Evolutionary conservation across 2,329 filamentous ascomycete species (phyloP).

Genomic region (Diaporthe citri): DNA sequence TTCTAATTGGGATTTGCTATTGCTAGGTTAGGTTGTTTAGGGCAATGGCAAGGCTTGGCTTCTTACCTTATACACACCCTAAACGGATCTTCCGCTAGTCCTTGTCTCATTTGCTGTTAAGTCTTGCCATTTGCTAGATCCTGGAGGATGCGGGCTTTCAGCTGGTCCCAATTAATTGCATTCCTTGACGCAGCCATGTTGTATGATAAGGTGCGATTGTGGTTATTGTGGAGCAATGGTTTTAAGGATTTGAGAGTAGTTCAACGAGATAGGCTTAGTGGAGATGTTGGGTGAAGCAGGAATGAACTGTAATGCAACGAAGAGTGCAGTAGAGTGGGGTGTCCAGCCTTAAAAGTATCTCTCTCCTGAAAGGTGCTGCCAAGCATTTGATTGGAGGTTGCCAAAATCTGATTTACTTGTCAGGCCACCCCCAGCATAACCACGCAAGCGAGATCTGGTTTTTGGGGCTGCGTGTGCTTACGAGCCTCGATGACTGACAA

Average conservation of each 20-base stretch:
- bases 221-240: background rate
- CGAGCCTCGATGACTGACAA: constrained; percentile 16
- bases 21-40: background rate
- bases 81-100: background rate
- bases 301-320: background rate
- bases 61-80: background rate
- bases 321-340: background rate
- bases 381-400: background rate
- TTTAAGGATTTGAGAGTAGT: background rate
- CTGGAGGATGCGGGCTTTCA: background rate
- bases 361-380: background rate
- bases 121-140: background rate
- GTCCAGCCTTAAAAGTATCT: background rate
- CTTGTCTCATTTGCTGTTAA: background rate
- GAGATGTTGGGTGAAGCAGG: background rate
- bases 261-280: background rate
- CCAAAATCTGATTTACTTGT: background rate
- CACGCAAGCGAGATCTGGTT: background rate
- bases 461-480: background rate
- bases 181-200: background rate
- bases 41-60: background rate
- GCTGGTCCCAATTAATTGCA: background rate
- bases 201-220: no score
- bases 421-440: background rate
- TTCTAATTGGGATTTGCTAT: background rate